phyloP scores from a whole-genome alignment of 208 protist genomes.

The Acanthamoeba healyi region DNA sequence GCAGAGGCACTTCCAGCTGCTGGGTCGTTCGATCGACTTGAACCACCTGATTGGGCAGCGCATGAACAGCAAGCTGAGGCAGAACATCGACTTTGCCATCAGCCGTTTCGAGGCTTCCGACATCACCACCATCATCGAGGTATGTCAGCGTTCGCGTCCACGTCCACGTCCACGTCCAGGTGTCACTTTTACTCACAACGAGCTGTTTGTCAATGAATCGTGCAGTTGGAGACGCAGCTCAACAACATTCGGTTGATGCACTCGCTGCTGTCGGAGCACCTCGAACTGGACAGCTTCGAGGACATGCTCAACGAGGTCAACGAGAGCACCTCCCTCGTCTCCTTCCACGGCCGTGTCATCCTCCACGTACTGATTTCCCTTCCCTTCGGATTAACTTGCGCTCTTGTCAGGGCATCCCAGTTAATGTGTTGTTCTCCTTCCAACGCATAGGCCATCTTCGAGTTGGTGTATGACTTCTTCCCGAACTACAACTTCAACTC shows the following conservation, averaged over 20 bases:
- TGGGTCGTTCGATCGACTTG: slow-evolving; percentile 89
- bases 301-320: slow-evolving; percentile 85
- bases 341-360: slow-evolving; percentile 87
- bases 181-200: no score
- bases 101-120: slow-evolving; percentile 86
- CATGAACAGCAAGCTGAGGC: slow-evolving; percentile 83
- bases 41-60: slow-evolving; percentile 86
- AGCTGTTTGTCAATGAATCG: no score
- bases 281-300: slow-evolving; percentile 89
- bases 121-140: slow-evolving; percentile 81
- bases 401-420: no score
- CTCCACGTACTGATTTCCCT: slow-evolving; percentile 79
- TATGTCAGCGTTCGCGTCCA: slow-evolving; percentile 10
- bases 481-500: slow-evolving; percentile 88
- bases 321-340: slow-evolving; percentile 85
- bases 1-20: slow-evolving; percentile 87
- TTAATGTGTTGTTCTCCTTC: no score
- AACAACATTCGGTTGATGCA: slow-evolving; percentile 83
- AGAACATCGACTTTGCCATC: slow-evolving; percentile 88
- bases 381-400: no score
- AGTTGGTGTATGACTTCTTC: slow-evolving; percentile 88
- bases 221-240: slow-evolving; percentile 86
- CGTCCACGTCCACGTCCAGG: neutral
- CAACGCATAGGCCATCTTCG: slow-evolving; percentile 80
- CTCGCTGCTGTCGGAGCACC: slow-evolving; percentile 79